Conservation (phyloP, 257 asterid genomes). For the Solanum paucissectum region DNA sequence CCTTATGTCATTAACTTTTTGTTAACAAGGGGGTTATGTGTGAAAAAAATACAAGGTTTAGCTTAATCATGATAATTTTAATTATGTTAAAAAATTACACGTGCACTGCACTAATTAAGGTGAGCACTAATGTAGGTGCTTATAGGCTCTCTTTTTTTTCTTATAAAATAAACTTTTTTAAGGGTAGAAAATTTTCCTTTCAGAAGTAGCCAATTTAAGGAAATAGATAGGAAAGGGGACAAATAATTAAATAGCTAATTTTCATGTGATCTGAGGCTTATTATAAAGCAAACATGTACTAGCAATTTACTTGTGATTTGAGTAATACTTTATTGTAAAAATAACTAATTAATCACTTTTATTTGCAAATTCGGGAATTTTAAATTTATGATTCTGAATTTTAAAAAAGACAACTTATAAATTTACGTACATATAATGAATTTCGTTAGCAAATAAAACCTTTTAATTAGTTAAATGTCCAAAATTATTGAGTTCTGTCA, state of each 20-base stretch:
- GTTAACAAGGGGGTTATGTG: background rate
- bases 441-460: background rate
- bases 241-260: background rate
- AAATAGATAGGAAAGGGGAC: conserved; percentile 11
- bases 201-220: conserved; percentile 4
- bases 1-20: background rate
- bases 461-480: background rate
- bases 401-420: background rate
- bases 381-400: background rate
- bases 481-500: background rate
- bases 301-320: background rate
- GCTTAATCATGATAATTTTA: background rate
- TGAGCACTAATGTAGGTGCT: background rate
- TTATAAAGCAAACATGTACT: background rate
- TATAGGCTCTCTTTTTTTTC: background rate
- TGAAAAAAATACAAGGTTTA: conserved; percentile 5
- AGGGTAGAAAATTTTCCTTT: background rate
- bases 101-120: conserved; percentile 9
- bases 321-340: background rate
- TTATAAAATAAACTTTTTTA: background rate
- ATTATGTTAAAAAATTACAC: conserved; percentile 3
- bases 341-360: background rate
- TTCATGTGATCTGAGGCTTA: background rate
- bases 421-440: background rate
- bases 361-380: background rate